phyloP scores from a whole-genome alignment of 768 basidiomycete species.

The Sporobolomyces pararoseus region DNA sequence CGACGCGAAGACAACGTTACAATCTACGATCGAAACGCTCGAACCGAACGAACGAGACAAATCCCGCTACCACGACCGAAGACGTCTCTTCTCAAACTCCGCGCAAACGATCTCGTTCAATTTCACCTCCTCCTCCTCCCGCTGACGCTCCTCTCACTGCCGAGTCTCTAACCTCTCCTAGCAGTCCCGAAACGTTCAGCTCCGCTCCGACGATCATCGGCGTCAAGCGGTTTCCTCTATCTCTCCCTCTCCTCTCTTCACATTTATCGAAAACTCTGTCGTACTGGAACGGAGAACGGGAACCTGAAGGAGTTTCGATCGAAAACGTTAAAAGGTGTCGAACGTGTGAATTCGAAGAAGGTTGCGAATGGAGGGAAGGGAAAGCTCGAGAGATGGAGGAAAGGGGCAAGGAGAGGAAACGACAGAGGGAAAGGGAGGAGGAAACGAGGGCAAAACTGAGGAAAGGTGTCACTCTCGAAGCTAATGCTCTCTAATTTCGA shows the following conservation, averaged over 20 bases:
- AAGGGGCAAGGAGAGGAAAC: neutral
- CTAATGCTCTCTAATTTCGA: neutral
- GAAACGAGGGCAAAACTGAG: neutral
- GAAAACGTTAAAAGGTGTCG: slow-evolving; percentile 55
- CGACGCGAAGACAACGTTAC: neutral
- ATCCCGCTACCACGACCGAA: too few species aligned
- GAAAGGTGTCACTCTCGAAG: neutral
- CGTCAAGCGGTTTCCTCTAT: slow-evolving; percentile 59
- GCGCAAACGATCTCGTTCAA: neutral
- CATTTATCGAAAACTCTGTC: slow-evolving; percentile 59
- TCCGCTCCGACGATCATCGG: slow-evolving; percentile 58
- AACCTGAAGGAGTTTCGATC: slow-evolving; percentile 66
- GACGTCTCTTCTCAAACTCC: neutral
- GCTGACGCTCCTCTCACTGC: too few species aligned
- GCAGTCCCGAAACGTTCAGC: too few species aligned
- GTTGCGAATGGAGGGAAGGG: slow-evolving; percentile 71
- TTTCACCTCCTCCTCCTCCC: neutral
- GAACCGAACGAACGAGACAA: too few species aligned
- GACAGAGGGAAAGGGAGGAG: neutral
- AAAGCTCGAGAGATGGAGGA: slow-evolving; percentile 13
- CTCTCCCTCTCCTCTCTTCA: slow-evolving; percentile 56
- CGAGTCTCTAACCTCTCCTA: neutral
- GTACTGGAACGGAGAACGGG: slow-evolving; percentile 73
- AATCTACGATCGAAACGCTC: slow-evolving; percentile 5
- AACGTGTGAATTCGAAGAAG: slow-evolving; percentile 67